A percentile compares a stretch with the other conserved stretches of the same genome.
These are phyloP conservation scores for Claviceps maximensis DNA, from an alignment of 2,329 filamentous ascomycete species.

Conservation along the genomic window DNA sequence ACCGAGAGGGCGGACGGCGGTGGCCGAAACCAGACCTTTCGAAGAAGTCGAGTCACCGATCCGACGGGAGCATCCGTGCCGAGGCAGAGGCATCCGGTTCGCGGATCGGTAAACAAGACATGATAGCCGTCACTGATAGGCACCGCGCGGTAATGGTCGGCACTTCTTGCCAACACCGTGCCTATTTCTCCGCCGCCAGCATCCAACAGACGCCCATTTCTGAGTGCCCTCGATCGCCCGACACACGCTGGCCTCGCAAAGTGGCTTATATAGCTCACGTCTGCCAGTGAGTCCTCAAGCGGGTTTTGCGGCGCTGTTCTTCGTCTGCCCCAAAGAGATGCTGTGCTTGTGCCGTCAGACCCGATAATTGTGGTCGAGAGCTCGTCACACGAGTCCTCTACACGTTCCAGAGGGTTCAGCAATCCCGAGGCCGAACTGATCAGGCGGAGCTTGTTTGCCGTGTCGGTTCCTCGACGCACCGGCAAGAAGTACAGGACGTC, in stretches of 20 bases:
- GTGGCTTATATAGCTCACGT: neutral
- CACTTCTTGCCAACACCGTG: constrained; percentile 27
- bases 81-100: constrained; percentile 40
- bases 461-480: constrained; percentile 33
- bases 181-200: constrained; percentile 3
- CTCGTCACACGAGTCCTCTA: constrained; percentile 10
- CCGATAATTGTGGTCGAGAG: constrained; percentile 13
- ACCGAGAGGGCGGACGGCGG: constrained; percentile 16
- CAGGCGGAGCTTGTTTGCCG: constrained; percentile 42
- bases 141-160: constrained; percentile 49
- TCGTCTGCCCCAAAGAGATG: constrained; percentile 5
- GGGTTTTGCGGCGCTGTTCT: constrained; percentile 5
- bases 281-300: neutral
- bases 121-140: constrained; percentile 54
- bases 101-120: constrained; percentile 50
- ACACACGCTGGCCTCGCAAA: neutral
- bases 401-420: constrained; percentile 11
- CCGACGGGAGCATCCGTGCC: constrained; percentile 48
- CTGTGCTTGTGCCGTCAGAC: constrained; percentile 10
- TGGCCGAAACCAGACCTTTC: constrained; percentile 42
- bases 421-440: constrained; percentile 44
- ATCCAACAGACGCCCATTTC: neutral
- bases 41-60: constrained; percentile 33
- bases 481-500: constrained; percentile 49
- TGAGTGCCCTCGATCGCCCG: neutral